Conservation (phyloP, 208 protist genomes). For the Sergeia podlipaevii region DNA sequence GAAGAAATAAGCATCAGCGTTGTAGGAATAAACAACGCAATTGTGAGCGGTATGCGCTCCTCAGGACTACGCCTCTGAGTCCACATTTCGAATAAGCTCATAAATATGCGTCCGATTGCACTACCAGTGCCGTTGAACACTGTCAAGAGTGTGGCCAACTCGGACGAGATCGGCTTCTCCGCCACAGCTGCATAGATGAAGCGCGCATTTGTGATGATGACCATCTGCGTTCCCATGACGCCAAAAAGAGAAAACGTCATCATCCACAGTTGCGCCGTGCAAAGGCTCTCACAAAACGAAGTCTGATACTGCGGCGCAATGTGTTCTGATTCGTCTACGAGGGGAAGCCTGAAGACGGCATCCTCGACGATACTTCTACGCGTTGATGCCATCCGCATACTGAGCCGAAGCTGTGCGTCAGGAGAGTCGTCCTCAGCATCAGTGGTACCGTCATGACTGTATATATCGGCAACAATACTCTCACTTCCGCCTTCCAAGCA, state of each 20-base stretch:
- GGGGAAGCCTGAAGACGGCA: conserved; percentile 20
- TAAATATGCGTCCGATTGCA: conserved; percentile 51
- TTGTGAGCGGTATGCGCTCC: conserved; percentile 68
- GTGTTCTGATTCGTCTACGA: conserved; percentile 29
- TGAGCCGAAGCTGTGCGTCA: conserved; percentile 3
- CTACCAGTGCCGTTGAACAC: conserved; percentile 71
- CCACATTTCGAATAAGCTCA: conserved; percentile 66
- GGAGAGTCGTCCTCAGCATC: conserved; percentile 3
- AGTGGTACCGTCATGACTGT: not conserved
- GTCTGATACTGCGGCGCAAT: conserved; percentile 77
- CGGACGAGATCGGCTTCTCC: conserved; percentile 18
- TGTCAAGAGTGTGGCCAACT: conserved; percentile 55
- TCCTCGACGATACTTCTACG: conserved; percentile 31
- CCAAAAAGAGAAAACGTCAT: conserved; percentile 54
- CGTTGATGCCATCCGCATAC: conserved; percentile 4
- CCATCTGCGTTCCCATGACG: conserved; percentile 45
- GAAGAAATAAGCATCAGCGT: conserved; percentile 26
- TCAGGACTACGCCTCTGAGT: conserved; percentile 47
- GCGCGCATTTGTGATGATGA: conserved; percentile 73
- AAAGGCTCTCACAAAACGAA: conserved; percentile 43
- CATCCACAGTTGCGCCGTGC: conserved; percentile 45
- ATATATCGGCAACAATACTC: conserved; percentile 12
- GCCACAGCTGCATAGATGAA: conserved; percentile 69
- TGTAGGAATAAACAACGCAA: conserved; percentile 53
- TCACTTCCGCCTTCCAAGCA: conserved; percentile 42